Evolutionary conservation across 768 basidiomycete species (phyloP).

Genomic region (Tulasnella sp.): DNA sequence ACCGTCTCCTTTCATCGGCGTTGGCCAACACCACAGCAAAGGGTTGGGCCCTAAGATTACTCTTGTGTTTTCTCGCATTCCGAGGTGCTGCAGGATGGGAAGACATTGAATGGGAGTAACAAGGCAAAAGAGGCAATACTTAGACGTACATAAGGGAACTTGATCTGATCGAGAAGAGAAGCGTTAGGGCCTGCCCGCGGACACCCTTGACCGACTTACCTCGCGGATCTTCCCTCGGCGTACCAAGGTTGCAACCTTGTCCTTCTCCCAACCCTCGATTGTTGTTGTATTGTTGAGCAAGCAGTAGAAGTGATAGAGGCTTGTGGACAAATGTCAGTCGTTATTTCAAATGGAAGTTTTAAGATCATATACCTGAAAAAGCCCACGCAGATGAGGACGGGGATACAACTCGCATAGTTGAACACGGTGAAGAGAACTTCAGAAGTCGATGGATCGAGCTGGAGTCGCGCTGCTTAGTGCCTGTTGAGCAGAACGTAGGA

Average conservation of each 20-base stretch:
- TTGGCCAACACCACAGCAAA: conserved; percentile 79
- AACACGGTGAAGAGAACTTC: conserved; percentile 82
- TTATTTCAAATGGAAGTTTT: conserved; percentile 21
- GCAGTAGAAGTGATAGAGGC: conserved; percentile 79
- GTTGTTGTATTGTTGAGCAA: conserved; percentile 81
- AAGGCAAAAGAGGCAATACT: conserved; percentile 1
- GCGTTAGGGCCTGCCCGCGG: neutral
- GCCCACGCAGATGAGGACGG: conserved; percentile 81
- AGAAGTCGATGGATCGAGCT: conserved; percentile 47
- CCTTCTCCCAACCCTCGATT: conserved; percentile 97
- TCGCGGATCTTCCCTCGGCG: conserved; percentile 78
- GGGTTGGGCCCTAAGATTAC: conserved; percentile 70
- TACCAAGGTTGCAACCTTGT: conserved; percentile 80
- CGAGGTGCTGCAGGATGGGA: conserved; percentile 57
- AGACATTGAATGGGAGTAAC: neutral
- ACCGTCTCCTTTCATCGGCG: conserved; percentile 55
- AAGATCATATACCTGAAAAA: conserved; percentile 63
- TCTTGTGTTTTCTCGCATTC: conserved; percentile 59
- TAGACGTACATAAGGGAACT: conserved; percentile 79
- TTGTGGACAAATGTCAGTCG: conserved; percentile 29
- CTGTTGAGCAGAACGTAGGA: neutral
- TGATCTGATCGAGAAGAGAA: conserved; percentile 43
- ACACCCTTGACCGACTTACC: conserved; percentile 33
- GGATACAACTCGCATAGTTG: conserved; percentile 78
- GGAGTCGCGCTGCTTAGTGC: neutral